These are phyloP conservation scores for Achaetomiella virescens DNA, from an alignment of 495 filamentous ascomycete genomes.

Conservation along the genomic window DNA sequence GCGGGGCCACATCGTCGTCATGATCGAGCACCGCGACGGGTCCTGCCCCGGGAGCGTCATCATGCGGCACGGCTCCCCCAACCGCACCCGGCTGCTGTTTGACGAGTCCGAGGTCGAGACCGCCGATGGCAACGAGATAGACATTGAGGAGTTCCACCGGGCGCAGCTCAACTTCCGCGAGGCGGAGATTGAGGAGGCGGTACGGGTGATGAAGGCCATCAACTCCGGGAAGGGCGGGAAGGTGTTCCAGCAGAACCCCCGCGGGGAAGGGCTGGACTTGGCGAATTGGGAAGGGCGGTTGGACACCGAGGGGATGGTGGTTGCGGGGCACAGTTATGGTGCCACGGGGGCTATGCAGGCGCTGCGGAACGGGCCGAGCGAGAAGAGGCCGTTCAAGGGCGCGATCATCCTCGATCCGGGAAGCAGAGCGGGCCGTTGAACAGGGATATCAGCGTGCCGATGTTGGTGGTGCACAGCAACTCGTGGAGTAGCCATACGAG, in stretches of 20 bases:
- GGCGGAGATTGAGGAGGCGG: conserved; percentile 48
- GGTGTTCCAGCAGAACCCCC: conserved; percentile 30
- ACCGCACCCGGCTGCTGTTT: conserved; percentile 26
- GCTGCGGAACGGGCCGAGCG: conserved; percentile 34
- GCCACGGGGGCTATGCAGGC: conserved; percentile 48
- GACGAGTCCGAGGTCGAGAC: conserved; percentile 26
- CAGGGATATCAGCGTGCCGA: conserved; percentile 42
- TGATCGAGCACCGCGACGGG: conserved; percentile 50
- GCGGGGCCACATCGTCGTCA: conserved; percentile 45
- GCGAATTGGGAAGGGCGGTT: conserved; percentile 31
- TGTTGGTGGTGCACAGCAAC: conserved; percentile 45
- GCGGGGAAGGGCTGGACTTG: conserved; percentile 28
- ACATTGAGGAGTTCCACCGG: conserved; percentile 35
- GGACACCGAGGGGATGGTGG: conserved; percentile 36
- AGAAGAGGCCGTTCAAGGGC: conserved; percentile 34
- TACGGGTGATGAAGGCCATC: conserved; percentile 37
- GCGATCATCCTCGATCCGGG: conserved; percentile 47
- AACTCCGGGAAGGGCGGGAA: conserved; percentile 36
- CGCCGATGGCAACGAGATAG: conserved; percentile 14
- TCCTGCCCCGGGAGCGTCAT: conserved; percentile 44
- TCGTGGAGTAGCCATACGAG: conserved; percentile 43
- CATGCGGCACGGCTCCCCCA: conserved; percentile 22
- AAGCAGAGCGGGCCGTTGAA: conserved; percentile 49
- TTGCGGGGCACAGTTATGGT: conserved; percentile 49
- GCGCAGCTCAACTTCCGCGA: conserved; percentile 46